Conservation (phyloP, 2,329 filamentous ascomycete species). For the Chaetomium olivaceum region DNA sequence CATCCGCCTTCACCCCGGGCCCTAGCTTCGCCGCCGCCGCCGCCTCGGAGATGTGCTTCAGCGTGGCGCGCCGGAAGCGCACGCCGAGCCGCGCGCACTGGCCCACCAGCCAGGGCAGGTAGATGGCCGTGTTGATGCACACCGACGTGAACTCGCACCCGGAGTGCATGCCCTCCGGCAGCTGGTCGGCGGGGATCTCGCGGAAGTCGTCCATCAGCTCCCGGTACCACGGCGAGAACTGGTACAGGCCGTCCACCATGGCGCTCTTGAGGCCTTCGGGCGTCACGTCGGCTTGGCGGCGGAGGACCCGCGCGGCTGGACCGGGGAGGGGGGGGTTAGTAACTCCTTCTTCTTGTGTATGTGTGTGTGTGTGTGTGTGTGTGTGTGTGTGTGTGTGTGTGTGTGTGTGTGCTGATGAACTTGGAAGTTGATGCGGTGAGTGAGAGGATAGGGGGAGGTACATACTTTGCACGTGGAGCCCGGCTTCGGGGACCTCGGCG, state of each 20-base stretch:
- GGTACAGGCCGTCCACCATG: constrained; percentile 64
- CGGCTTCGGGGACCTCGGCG: constrained; percentile 70
- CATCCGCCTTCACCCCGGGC: constrained; percentile 56
- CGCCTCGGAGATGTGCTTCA: constrained; percentile 75
- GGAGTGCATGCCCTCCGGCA: constrained; percentile 67
- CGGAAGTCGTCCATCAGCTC: constrained; percentile 71
- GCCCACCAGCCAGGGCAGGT: constrained; percentile 81
- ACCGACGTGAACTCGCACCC: constrained; percentile 78
- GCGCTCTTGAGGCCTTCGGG: constrained; percentile 37
- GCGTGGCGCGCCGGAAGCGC: constrained; percentile 60
- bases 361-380: too few relatives aligned
- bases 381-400: too few relatives aligned
- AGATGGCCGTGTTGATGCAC: constrained; percentile 88
- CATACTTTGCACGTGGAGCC: constrained; percentile 74
- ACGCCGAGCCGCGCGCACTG: constrained; percentile 76
- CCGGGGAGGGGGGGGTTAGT: background rate
- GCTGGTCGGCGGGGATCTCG: constrained; percentile 56
- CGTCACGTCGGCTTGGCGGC: constrained; percentile 62
- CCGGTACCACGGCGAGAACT: constrained; percentile 71
- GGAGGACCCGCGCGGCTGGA: constrained; percentile 50
- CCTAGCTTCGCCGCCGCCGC: constrained; percentile 35
- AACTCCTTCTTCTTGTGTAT: background rate
- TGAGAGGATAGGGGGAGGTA: background rate
- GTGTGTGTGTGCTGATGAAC: too few relatives aligned
- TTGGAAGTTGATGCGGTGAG: background rate